A percentile compares a stretch with the other conserved stretches of the same genome.
Evolutionary conservation across 768 basidiomycete species (phyloP).

Genomic region (Rhodotorula paludigena): DNA sequence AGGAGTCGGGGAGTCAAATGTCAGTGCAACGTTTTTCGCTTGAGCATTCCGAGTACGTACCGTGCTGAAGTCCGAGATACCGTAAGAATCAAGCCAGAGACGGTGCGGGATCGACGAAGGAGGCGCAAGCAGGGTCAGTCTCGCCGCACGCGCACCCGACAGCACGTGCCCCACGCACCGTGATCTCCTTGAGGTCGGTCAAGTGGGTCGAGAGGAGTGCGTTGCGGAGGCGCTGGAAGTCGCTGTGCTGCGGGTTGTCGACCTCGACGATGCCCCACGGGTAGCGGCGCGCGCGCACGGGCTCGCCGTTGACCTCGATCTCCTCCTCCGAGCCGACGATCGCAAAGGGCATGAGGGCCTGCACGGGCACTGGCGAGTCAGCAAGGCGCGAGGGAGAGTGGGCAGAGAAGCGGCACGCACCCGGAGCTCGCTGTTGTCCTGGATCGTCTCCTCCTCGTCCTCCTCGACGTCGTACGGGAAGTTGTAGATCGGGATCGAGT

Average conservation of each 20-base stretch:
- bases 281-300: slow-evolving; percentile 86
- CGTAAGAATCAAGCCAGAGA: too few relatives aligned
- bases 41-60: background rate
- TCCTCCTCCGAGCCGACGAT: slow-evolving; percentile 97
- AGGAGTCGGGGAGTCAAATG: background rate
- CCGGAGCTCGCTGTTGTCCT: slow-evolving; percentile 91
- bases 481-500: slow-evolving; percentile 97
- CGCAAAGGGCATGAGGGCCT: slow-evolving; percentile 92
- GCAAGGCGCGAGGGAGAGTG: background rate
- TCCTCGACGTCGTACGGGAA: slow-evolving; percentile 99
- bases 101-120: background rate
- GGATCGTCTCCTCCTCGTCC: slow-evolving; percentile 97
- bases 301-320: slow-evolving; percentile 78
- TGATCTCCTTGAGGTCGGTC: slow-evolving; percentile 72
- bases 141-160: background rate
- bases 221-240: slow-evolving; percentile 86
- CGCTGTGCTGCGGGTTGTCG: slow-evolving; percentile 99
- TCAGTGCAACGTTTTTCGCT: background rate
- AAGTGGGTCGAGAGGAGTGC: slow-evolving; percentile 91
- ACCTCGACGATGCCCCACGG: slow-evolving; percentile 99
- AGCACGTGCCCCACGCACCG: slow-evolving; percentile 4
- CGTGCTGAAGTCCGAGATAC: background rate
- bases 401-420: slow-evolving; percentile 51
- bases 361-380: background rate
- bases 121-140: background rate